Base-by-base conservation (phyloP, 2,329 filamentous ascomycete species). In the Cladosporium velox region DNA sequence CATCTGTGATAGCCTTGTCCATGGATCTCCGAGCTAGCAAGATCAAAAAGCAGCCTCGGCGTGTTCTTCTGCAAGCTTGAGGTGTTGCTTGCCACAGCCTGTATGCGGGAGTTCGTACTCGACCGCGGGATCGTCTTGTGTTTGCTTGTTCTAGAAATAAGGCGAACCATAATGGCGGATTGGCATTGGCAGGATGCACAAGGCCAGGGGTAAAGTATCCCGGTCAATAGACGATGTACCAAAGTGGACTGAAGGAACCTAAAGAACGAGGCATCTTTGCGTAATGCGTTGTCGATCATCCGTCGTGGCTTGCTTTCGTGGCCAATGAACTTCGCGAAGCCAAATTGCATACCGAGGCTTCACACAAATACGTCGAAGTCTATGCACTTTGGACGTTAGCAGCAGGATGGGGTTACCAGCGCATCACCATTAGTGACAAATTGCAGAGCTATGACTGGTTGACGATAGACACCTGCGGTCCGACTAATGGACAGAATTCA, bases 291-390 rank as follows among this genome's bases (percentile, higher is more conserved):
- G 59, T 55, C 52, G 52, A 55, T 55, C 52, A 32, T 30, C 28
- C 30, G 52, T 55, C 18, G 32, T 21, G 32, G 5, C 26, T 32
- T 32, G 28, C 26, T 12, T 11, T 34, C 32, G 3, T 34, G 21
- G 32, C 59, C 44, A 61, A 61, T 61, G 28, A 52, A 15, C 18
- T 34, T 34, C 3, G 32, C 18, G 15, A 52, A 61, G 59, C 14
- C 59, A 61, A 61, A 61, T 38, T 3, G 35, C 30, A 51, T 61
- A 51, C 59, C 59, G 59, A 61, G 59, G 44, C 59, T 49, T 59
- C n/a, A 24, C 10, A 47, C n/a, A 21, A 47, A 47, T 47, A 47
- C 8, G 10, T 47, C 41, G 41, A 47, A 47, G 41, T 21, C n/a
- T 21, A 47, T 47, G 41, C 41, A 47, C 10, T 18, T 47, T 24